phyloP scores from a whole-genome alignment of 2,329 filamentous ascomycete species.

The Niveomyces coronatus region DNA sequence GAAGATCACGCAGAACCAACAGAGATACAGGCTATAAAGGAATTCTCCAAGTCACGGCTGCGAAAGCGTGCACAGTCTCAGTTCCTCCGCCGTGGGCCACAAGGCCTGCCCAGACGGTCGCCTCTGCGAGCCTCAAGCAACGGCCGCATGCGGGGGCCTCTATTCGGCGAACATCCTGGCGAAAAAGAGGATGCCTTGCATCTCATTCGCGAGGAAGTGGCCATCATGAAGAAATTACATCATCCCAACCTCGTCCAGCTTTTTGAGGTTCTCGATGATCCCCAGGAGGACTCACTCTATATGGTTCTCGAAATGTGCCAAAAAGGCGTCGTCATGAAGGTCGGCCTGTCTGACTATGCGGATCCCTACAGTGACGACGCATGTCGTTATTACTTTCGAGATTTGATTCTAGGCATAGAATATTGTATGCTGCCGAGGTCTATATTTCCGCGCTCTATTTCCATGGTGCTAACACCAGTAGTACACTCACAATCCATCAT shows the following conservation, averaged over 20 bases:
- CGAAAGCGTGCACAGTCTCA: conserved; percentile 86
- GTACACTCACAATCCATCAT: conserved; percentile 92
- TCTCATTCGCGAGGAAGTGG: conserved; percentile 90
- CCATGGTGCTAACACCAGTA: conserved; percentile 22
- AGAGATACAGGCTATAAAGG: conserved; percentile 70
- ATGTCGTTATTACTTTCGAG: conserved; percentile 87
- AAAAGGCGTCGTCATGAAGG: conserved; percentile 94
- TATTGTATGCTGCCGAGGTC: conserved; percentile 67
- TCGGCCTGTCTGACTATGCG: conserved; percentile 73
- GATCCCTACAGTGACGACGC: conserved; percentile 73
- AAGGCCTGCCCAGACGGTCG: conserved; percentile 29
- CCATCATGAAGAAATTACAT: conserved; percentile 97
- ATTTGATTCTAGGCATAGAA: conserved; percentile 89
- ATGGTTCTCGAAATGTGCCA: conserved; percentile 99
- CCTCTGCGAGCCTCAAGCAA: conserved; percentile 14
- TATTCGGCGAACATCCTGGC: conserved; percentile 27
- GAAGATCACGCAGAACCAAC: conserved; percentile 10
- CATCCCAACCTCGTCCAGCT: conserved; percentile 89
- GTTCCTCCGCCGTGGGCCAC: conserved; percentile 51
- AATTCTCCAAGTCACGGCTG: conserved; percentile 88
- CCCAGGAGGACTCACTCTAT: conserved; percentile 89
- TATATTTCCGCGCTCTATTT: neutral
- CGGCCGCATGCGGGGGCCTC: conserved; percentile 18
- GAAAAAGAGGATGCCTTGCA: conserved; percentile 65
- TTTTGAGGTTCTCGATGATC: conserved; percentile 91